Base-by-base conservation (phyloP, 306 rosid species). In the Betula pendula region DNA sequence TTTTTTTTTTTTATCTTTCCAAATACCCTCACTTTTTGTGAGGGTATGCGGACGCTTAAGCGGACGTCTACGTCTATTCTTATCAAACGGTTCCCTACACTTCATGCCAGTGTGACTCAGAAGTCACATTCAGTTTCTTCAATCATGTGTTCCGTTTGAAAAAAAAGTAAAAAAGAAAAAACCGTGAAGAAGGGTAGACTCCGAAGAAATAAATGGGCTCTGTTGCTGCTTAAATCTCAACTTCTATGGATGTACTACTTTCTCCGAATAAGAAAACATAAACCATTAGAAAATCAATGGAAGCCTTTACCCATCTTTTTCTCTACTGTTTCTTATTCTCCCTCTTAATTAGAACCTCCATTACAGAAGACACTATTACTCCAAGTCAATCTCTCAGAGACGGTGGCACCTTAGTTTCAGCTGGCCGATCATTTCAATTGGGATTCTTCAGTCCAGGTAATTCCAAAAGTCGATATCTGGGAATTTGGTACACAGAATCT, bases 371-470 rank as follows among this genome's bases (percentile, higher is more conserved):
- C 74, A 44, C 86, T 33, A 49, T 89, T 15, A 31, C 43, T 22
- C 40, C 62, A 2, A 79, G 74, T n/a, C 90, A 85, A 70, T 72
- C 68, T 14, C 29, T 89, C 19, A 69, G 69, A 72, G 83, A 84
- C 16, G 83, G 73, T 50, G 68, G 1, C 59, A 80, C 89, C 7
- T 53, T 88, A 16, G 84, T 87, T 59, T 89, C 93, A 12, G 62
- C 47, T 27, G 69, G 62, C 14, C 85, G 77, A 20, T 72, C 2
- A 31, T 91, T 86, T 77, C 83, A 81, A 70, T 76, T 87, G 75
- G 89, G 95, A 60, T 90, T 90, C 89, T 83, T 88, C 87, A 77
- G 79, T 68, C 86, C 87, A 9, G 85, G 87, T 29, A 77, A 49
- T 63, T 86, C 89, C 75, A 73, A 67, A 25, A 77, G 77, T 5